Evolutionary conservation across 495 filamentous ascomycete species (phyloP), one percentile per base, ranked within the genome.

Genomic region (Aspergillus carlsbadensis): DNA sequence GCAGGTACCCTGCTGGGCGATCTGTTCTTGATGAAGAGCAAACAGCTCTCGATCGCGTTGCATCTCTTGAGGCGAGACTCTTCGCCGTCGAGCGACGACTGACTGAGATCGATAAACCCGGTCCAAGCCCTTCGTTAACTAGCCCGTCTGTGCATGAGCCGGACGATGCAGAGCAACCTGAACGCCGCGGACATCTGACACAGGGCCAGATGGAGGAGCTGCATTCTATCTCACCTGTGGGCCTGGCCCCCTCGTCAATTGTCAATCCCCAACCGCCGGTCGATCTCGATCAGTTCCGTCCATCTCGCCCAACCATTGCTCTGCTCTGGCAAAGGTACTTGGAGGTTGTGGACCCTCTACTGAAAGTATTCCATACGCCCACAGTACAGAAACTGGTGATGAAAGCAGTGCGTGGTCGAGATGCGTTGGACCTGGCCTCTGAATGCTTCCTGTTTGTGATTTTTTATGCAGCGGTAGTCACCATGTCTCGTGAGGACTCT

Each of bases 391-490:
- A 39, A 15, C 35, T 59, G 0, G 41, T 69, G 31, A 50, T 63
- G 26, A 14, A 44, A 0, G 34, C 58, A 20, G 14, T 59, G 10
- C 46, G 35, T 54, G 52, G 40, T 40, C 20, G 34, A 21, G 13
- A 24, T 20, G 11, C 11, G 39, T 18, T 53, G 11, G 54, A 60
- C 14, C 5, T 36, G 11, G 72, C 66, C 8, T 77, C 68, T 6
- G 87, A 92, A 59, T 81, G 81, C 14, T 62, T 92, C 17, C 75
- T 90, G 64, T 90, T 90, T 54, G 74, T 86, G 5, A 85, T 92
- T 20, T 91, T 89, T 61, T 89, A 87, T 65, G 81, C 82, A 37
- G 81, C 85, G 0, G 79, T 87, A 21, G 84, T 82, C 0, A 84
- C 84, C 5, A 74, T 90, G 65, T 76, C 80, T 10, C 45, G 62